These are phyloP conservation scores for Clonostachys rhizophaga DNA, from an alignment of 2,329 filamentous ascomycete species.

Conservation along the genomic window DNA sequence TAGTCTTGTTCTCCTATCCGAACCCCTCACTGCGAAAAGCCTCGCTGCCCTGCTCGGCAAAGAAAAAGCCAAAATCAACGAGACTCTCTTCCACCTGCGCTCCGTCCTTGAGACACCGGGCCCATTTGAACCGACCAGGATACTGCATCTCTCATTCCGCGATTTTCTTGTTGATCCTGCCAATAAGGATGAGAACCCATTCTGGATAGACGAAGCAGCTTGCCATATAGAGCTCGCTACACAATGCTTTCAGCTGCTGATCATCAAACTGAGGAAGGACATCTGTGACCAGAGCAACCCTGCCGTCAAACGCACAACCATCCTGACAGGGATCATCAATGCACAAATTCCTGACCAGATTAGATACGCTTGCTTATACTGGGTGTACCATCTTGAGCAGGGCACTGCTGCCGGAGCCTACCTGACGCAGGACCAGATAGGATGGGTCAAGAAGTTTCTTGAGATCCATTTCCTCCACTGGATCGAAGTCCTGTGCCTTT, in stretches of 20 bases:
- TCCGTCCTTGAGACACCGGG: neutral
- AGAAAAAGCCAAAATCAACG: neutral
- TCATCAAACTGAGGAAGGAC: neutral
- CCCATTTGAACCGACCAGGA: neutral
- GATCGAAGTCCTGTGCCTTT: conserved; percentile 29
- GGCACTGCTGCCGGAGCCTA: no score
- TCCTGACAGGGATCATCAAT: neutral
- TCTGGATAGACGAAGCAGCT: conserved; percentile 28
- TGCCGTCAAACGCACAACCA: neutral
- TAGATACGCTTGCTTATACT: conserved; percentile 35
- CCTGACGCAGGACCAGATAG: neutral
- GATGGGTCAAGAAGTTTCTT: conserved; percentile 25
- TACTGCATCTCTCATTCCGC: conserved; percentile 22
- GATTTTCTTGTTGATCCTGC: conserved; percentile 26
- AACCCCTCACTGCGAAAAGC: neutral
- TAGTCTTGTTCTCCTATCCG: neutral
- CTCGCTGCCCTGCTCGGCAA: neutral
- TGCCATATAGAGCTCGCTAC: conserved; percentile 21
- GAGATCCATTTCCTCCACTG: conserved; percentile 30
- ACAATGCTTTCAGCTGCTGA: neutral
- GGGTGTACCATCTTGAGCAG: conserved; percentile 18
- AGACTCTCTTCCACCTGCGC: neutral
- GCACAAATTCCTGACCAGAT: conserved; percentile 18
- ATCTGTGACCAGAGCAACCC: neutral
- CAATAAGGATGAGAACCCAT: conserved; percentile 10